phyloP scores from a whole-genome alignment of 139 green algal genomes.

The Chlamydomonas urium region DNA sequence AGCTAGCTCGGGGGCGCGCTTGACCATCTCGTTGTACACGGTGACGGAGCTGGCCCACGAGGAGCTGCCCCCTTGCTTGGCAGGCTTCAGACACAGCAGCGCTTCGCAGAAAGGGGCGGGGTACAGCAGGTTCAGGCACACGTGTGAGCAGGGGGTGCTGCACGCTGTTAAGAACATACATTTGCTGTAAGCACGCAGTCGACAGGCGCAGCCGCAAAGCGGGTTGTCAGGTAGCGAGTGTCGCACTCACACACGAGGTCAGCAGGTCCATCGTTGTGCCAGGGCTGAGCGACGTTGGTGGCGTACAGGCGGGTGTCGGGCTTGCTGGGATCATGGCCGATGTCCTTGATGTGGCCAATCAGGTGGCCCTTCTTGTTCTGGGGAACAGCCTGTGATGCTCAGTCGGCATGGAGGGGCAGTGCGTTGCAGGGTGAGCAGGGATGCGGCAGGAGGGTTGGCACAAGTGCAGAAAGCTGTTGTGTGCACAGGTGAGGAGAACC shows the following conservation, averaged over 20 bases:
- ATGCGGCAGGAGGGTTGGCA: too few species aligned
- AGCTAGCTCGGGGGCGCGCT: conserved; percentile 31
- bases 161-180: too few species aligned
- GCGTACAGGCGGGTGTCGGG: conserved; percentile 54
- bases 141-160: too few species aligned
- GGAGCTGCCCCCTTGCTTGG: conserved; percentile 39
- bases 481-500: too few species aligned
- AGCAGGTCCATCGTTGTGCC: conserved; percentile 49
- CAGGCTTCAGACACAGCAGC: conserved; percentile 46
- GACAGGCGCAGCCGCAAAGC: too few species aligned
- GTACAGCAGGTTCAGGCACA: too few species aligned
- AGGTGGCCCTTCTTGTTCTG: conserved; percentile 67
- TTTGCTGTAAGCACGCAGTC: too few species aligned
- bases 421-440: too few species aligned
- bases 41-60: conserved; percentile 29
- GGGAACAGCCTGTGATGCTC: conserved; percentile 18
- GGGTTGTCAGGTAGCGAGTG: too few species aligned
- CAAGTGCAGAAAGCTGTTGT: too few species aligned
- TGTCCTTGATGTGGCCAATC: conserved; percentile 64
- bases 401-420: too few species aligned
- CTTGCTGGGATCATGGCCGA: conserved; percentile 47
- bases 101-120: too few species aligned
- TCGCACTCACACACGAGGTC: conserved; percentile 54
- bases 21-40: conserved; percentile 51
- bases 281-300: conserved; percentile 58